A percentile compares a stretch with the other conserved stretches of the same genome.
Conservation (phyloP, 495 filamentous ascomycete species). For the Neurospora terricola region DNA sequence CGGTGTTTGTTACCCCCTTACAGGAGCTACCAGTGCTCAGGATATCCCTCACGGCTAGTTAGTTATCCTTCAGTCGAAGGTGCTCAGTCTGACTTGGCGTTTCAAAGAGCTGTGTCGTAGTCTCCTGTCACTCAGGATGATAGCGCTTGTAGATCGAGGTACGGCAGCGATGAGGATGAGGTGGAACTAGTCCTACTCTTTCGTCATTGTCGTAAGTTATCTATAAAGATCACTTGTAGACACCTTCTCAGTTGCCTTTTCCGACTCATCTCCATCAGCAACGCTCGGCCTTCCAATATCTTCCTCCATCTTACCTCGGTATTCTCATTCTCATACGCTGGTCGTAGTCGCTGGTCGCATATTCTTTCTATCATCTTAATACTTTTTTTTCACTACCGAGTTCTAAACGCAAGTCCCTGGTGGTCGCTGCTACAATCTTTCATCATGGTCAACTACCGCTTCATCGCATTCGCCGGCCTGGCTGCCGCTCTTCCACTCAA, state of each 20-base stretch:
- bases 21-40: neutral
- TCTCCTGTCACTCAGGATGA: neutral
- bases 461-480: conserved; percentile 32
- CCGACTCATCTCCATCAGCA: conserved; percentile 29
- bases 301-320: conserved; percentile 16
- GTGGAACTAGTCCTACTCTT: neutral
- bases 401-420: neutral
- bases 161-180: neutral
- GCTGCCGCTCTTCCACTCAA: conserved; percentile 45
- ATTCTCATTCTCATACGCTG: conserved; percentile 22
- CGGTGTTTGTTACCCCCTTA: neutral
- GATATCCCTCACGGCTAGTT: neutral
- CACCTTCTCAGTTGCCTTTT: conserved; percentile 7
- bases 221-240: neutral
- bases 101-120: neutral
- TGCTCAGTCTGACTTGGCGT: neutral
- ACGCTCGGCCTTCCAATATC: conserved; percentile 16
- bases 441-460: conserved; percentile 34
- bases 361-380: conserved; percentile 13
- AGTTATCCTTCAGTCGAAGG: neutral
- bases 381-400: neutral
- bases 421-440: conserved; percentile 2
- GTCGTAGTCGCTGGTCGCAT: conserved; percentile 28
- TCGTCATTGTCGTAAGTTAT: neutral
- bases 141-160: neutral